phyloP scores from a whole-genome alignment of 164 flowering plant genomes.

The Platanus orientalis region DNA sequence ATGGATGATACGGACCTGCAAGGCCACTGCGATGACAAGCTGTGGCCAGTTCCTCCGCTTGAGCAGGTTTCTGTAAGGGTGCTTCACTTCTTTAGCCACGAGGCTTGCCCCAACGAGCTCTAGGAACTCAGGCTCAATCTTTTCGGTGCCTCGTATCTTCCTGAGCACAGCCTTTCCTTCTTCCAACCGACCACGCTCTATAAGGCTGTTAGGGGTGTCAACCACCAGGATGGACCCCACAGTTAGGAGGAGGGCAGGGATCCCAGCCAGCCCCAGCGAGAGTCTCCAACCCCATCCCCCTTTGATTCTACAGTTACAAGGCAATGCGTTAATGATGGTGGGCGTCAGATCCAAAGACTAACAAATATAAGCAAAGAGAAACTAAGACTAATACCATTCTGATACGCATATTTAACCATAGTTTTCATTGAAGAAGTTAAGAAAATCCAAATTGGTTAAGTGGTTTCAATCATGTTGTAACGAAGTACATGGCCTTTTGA shows the following conservation, averaged over 20 bases:
- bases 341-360: too few species aligned
- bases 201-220: constrained; percentile 92
- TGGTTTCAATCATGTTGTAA: too few species aligned
- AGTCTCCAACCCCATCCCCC: constrained; percentile 97
- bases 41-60: constrained; percentile 67
- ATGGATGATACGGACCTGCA: constrained; percentile 59
- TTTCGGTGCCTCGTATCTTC: constrained; percentile 76
- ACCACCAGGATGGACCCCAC: constrained; percentile 66
- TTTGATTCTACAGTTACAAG: constrained; percentile 53
- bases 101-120: constrained; percentile 88
- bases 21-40: constrained; percentile 37
- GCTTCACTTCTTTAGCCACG: constrained; percentile 64
- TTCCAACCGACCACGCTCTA: constrained; percentile 74
- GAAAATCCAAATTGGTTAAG: too few species aligned
- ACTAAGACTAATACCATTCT: too few species aligned
- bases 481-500: too few species aligned
- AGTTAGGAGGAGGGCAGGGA: constrained; percentile 72
- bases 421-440: too few species aligned
- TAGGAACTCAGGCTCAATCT: constrained; percentile 70
- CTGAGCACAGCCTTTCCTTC: constrained; percentile 72
- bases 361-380: too few species aligned
- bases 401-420: too few species aligned
- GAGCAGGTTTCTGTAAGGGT: constrained; percentile 81
- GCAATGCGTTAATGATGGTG: too few species aligned
- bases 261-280: constrained; percentile 78